phyloP scores from a whole-genome alignment of 305 asterid genomes.

The Fraxinus nigra region DNA sequence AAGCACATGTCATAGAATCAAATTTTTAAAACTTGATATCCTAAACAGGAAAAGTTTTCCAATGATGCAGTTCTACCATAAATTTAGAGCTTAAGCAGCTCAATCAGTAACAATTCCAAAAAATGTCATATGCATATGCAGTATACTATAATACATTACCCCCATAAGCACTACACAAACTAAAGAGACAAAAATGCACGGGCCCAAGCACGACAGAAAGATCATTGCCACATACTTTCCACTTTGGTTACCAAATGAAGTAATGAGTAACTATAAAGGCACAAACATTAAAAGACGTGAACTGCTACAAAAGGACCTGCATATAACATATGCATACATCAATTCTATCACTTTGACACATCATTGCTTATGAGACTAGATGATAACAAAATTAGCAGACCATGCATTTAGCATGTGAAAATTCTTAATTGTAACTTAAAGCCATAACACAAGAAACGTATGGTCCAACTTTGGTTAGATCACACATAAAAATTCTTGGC shows the following conservation, averaged over 20 bases:
- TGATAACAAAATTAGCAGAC: not conserved
- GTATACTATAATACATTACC: not conserved
- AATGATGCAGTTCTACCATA: conserved; percentile 8
- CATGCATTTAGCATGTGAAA: not conserved
- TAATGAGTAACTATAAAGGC: not conserved
- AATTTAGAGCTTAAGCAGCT: conserved; percentile 7
- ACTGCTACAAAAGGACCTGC: not conserved
- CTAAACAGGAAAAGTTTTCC: not conserved
- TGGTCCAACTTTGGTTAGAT: not conserved
- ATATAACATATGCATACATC: not conserved
- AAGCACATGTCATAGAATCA: not conserved
- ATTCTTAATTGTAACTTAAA: not conserved
- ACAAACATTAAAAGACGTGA: not conserved
- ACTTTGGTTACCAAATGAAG: not conserved
- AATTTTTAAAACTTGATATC: conserved; percentile 1
- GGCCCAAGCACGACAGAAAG: not conserved
- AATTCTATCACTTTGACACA: not conserved
- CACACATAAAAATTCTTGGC: not conserved
- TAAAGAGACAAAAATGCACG: not conserved
- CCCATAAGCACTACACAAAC: conserved; percentile 6
- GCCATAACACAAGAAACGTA: not conserved
- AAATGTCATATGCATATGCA: not conserved
- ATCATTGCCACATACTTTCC: not conserved
- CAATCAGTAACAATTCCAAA: not conserved
- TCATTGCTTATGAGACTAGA: not conserved